Conservation (phyloP, 371 early-diverging fungal species). For the Rhizomucor pusillus region DNA sequence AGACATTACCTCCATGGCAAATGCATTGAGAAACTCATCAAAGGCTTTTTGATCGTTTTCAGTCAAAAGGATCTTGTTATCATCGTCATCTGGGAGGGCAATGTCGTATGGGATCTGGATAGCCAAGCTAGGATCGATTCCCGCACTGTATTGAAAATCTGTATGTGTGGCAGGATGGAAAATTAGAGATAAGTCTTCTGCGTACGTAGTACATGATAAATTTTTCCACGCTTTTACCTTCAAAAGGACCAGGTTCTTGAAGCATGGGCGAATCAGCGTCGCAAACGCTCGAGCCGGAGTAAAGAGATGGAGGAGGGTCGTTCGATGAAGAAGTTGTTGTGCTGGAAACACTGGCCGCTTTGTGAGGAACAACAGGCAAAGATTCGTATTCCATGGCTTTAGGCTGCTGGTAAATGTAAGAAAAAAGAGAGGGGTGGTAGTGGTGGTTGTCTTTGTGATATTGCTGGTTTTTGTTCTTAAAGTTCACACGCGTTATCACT, state of each 20-base stretch:
- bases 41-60: constrained; percentile 16
- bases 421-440: background rate
- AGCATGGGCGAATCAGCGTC: constrained; percentile 13
- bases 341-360: constrained; percentile 14
- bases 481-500: background rate
- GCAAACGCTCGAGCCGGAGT: constrained; percentile 17
- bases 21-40: constrained; percentile 8
- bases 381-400: background rate
- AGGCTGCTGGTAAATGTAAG: no score
- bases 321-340: constrained; percentile 1
- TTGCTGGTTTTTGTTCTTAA: background rate
- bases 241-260: constrained; percentile 14
- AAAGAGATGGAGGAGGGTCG: constrained; percentile 16
- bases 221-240: constrained; percentile 9
- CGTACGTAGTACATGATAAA: background rate
- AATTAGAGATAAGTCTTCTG: no score
- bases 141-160: constrained; percentile 15
- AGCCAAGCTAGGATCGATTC: constrained; percentile 9
- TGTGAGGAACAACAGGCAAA: constrained; percentile 3
- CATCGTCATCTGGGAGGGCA: background rate
- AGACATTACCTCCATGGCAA: background rate
- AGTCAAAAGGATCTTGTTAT: background rate
- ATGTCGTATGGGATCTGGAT: constrained; percentile 18
- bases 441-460: background rate
- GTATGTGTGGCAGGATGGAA: background rate